phyloP scores from a whole-genome alignment of 192 early-diverging fungal species.

The Umbelopsis ramanniana region DNA sequence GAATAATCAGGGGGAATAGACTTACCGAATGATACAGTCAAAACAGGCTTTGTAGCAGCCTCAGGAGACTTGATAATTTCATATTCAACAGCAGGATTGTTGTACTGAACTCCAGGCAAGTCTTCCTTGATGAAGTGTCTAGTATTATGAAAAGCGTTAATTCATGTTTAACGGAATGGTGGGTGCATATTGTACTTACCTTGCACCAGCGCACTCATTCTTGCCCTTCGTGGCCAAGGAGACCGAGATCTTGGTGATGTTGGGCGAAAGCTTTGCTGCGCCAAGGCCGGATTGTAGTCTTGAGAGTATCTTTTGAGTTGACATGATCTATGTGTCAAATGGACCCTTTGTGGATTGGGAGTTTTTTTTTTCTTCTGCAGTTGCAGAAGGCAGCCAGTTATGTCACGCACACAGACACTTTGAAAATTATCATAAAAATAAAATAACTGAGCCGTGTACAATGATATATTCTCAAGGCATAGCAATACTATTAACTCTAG shows the following conservation, averaged over 20 bases:
- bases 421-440: background rate
- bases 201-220: conserved; percentile 54
- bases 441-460: background rate
- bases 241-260: conserved; percentile 57
- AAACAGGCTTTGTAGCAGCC: conserved; percentile 41
- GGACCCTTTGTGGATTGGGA: background rate
- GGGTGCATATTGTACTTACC: conserved; percentile 32
- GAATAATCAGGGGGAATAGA: background rate
- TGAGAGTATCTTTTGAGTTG: conserved; percentile 34
- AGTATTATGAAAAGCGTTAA: background rate
- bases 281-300: conserved; percentile 48
- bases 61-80: conserved; percentile 50
- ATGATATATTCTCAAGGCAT: too few species aligned
- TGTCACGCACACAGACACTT: too few species aligned
- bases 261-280: conserved; percentile 44
- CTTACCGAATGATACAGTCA: conserved; percentile 60
- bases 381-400: background rate
- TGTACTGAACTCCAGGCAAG: conserved; percentile 58
- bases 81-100: conserved; percentile 54
- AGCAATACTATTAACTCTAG: too few species aligned
- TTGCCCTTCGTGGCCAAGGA: conserved; percentile 46
- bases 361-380: background rate
- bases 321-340: conserved; percentile 8
- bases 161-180: background rate
- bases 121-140: conserved; percentile 60